These are phyloP conservation scores for Calonectria leucothoes DNA, from an alignment of 2,329 filamentous ascomycete species.

Conservation along the genomic window DNA sequence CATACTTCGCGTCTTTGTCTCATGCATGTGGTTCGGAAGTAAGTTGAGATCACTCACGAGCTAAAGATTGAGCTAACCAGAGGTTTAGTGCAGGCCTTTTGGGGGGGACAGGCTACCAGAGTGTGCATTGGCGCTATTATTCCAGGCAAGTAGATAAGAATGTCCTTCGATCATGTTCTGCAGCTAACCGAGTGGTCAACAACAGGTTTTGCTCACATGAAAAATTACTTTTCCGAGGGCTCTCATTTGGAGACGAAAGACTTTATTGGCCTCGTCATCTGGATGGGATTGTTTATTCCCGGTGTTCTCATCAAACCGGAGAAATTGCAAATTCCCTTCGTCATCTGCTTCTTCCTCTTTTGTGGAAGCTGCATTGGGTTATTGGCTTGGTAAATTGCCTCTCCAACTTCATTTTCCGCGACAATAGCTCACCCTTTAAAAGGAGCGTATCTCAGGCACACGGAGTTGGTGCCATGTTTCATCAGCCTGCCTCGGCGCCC, in stretches of 20 bases:
- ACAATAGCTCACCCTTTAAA: not conserved
- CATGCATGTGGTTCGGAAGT: conserved; percentile 42
- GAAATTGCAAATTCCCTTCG: conserved; percentile 40
- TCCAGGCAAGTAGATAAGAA: conserved; percentile 24
- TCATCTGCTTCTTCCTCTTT: conserved; percentile 40
- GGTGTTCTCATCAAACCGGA: conserved; percentile 37
- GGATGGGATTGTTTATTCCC: conserved; percentile 37
- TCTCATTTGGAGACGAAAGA: conserved; percentile 42
- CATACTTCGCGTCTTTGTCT: conserved; percentile 40
- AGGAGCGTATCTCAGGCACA: conserved; percentile 35
- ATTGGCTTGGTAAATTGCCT: conserved; percentile 27
- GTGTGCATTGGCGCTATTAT: conserved; percentile 44
- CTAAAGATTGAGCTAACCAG: not conserved
- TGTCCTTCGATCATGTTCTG: not conserved
- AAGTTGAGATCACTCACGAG: not conserved
- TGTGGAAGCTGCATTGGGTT: conserved; percentile 34
- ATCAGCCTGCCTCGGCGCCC: conserved; percentile 30
- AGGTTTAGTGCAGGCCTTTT: conserved; percentile 40
- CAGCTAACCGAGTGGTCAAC: not conserved
- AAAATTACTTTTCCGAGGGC: conserved; percentile 34
- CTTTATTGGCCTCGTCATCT: conserved; percentile 41
- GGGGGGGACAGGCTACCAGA: conserved; percentile 43
- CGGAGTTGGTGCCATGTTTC: conserved; percentile 38
- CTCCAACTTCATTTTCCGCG: not conserved
- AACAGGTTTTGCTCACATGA: conserved; percentile 36